Percentiles rank a stretch among this genome's conserved stretches.
phyloP scores from a whole-genome alignment of 805 yeast species.

The Metschnikowia rubicola region DNA sequence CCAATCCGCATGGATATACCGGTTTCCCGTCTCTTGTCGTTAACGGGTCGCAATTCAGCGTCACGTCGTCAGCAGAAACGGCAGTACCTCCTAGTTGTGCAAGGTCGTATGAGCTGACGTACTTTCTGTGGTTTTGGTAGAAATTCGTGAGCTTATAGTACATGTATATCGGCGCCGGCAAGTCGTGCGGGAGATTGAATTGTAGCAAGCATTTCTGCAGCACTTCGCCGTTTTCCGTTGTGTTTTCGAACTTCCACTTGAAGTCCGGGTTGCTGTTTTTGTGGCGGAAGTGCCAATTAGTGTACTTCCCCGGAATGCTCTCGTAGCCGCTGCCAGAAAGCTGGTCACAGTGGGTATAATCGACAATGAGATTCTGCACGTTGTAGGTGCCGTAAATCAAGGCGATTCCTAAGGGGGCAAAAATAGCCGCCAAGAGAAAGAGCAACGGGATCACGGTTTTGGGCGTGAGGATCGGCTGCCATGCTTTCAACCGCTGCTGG shows the following conservation, averaged over 20 bases:
- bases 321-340: constrained; percentile 36
- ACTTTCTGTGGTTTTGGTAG: constrained; percentile 92
- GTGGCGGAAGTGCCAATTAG: constrained; percentile 58
- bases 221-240: constrained; percentile 36
- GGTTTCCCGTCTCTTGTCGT: constrained; percentile 39
- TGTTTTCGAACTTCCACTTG: constrained; percentile 54
- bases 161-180: constrained; percentile 67
- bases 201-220: constrained; percentile 56
- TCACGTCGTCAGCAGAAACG: constrained; percentile 48
- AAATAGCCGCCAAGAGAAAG: constrained; percentile 67
- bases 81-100: constrained; percentile 79
- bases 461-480: constrained; percentile 90
- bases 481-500: constrained; percentile 66
- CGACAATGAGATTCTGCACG: constrained; percentile 70
- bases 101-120: constrained; percentile 80
- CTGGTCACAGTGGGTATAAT: constrained; percentile 68
- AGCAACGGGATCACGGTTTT: constrained; percentile 84
- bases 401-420: constrained; percentile 90
- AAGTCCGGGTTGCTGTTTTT: constrained; percentile 44
- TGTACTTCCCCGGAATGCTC: constrained; percentile 58
- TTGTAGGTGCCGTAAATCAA: constrained; percentile 72
- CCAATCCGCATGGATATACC: constrained; percentile 89
- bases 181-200: constrained; percentile 68
- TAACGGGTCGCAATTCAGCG: constrained; percentile 36
- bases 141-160: constrained; percentile 88